Conservation (phyloP, 108 stramenopile genomes). For the Phaeodactylum tricornutum region DNA sequence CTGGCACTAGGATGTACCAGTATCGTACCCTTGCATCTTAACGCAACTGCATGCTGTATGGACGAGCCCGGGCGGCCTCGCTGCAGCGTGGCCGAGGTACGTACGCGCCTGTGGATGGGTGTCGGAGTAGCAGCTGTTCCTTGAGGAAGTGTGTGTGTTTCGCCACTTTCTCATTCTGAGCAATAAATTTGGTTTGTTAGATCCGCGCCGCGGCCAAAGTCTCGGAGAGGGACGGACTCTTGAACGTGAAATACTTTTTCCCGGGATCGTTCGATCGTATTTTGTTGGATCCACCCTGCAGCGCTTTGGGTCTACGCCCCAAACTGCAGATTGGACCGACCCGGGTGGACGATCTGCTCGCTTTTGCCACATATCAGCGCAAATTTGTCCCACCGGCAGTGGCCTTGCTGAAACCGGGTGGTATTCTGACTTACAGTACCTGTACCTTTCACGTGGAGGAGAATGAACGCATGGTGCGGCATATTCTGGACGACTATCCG, state of each 20-base stretch:
- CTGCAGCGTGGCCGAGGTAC: too few species aligned
- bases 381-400: slow-evolving; percentile 44
- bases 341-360: slow-evolving; percentile 26
- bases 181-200: slow-evolving; percentile 2
- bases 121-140: too few species aligned
- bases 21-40: slow-evolving; percentile 47
- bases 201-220: slow-evolving; percentile 25
- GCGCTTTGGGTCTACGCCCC: slow-evolving; percentile 63
- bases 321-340: slow-evolving; percentile 37
- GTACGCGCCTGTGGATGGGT: too few species aligned
- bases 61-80: too few species aligned
- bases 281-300: slow-evolving; percentile 71
- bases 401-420: slow-evolving; percentile 43
- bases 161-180: neutral
- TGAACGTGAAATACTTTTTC: slow-evolving; percentile 36
- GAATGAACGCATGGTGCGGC: slow-evolving; percentile 54
- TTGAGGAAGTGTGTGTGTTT: neutral
- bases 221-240: slow-evolving; percentile 27
- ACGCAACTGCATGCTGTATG: slow-evolving; percentile 47
- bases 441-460: slow-evolving; percentile 55
- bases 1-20: slow-evolving; percentile 46
- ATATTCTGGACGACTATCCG: slow-evolving; percentile 39
- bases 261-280: slow-evolving; percentile 67
- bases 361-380: slow-evolving; percentile 45
- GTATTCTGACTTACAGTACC: slow-evolving; percentile 61